Conservation (phyloP, 2,329 filamentous ascomycete genomes). For the Gnomoniopsis sp. region DNA sequence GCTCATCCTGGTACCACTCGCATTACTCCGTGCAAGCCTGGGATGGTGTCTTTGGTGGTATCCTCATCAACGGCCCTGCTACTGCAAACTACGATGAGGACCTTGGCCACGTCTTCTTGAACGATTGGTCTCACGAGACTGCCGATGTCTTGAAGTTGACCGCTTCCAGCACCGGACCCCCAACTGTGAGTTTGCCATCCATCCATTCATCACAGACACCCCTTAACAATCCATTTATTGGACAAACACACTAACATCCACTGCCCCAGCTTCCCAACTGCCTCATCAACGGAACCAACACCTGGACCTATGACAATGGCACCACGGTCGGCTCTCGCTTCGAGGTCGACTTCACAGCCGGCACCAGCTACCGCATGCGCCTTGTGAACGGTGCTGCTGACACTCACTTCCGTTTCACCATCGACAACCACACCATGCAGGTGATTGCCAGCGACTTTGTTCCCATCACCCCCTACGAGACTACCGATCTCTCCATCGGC, state of each 20-base stretch:
- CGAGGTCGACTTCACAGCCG: background rate
- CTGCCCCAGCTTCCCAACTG: background rate
- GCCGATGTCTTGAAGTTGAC: conserved; percentile 1
- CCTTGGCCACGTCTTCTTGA: conserved; percentile 55
- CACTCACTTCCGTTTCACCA: conserved; percentile 9
- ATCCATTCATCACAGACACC: no score
- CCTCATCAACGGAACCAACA: conserved; percentile 16
- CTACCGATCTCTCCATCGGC: background rate
- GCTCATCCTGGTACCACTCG: conserved; percentile 27
- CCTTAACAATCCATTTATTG: no score
- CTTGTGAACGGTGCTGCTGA: conserved; percentile 7
- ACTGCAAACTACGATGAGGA: conserved; percentile 61
- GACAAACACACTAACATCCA: background rate
- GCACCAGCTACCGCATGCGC: background rate
- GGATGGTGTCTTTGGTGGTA: conserved; percentile 57
- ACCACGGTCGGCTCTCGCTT: background rate
- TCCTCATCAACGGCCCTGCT: conserved; percentile 60
- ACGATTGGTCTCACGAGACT: conserved; percentile 53
- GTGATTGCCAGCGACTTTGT: conserved; percentile 5
- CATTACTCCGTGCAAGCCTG: conserved; percentile 52
- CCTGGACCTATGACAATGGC: background rate
- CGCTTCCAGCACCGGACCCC: background rate
- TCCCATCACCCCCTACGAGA: conserved; percentile 3
- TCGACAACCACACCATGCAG: conserved; percentile 7
- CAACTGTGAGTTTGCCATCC: background rate